These are phyloP conservation scores for Fusarium tricinctum DNA, from an alignment of 2,329 filamentous ascomycete genomes.

Conservation along the genomic window DNA sequence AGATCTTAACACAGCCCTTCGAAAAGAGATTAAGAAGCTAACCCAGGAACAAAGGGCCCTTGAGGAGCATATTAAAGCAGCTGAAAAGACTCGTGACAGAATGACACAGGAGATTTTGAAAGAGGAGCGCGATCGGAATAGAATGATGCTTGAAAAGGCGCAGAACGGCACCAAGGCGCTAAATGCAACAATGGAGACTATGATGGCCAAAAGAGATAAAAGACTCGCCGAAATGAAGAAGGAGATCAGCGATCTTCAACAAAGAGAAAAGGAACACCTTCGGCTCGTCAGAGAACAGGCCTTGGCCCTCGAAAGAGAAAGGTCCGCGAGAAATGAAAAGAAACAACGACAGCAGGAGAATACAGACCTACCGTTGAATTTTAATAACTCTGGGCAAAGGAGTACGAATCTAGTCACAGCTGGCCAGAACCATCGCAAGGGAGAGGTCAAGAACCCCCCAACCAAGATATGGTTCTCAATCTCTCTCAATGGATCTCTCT, in stretches of 20 bases:
- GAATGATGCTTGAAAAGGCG: constrained; percentile 22
- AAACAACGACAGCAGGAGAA: neutral
- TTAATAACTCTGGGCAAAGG: neutral
- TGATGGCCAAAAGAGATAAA: constrained; percentile 17
- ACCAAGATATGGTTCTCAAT: neutral
- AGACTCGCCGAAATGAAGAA: constrained; percentile 14
- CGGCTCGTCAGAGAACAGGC: neutral
- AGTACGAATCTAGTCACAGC: neutral
- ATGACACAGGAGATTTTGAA: neutral
- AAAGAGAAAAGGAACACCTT: neutral
- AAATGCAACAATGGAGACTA: constrained; percentile 7
- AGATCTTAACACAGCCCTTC: constrained; percentile 8
- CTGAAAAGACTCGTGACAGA: neutral
- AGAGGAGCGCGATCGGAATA: constrained; percentile 22
- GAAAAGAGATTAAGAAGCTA: constrained; percentile 7
- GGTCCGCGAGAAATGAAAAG: neutral
- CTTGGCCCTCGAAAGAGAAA: neutral
- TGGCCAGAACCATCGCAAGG: neutral
- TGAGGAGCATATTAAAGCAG: constrained; percentile 5
- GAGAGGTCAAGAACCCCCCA: neutral
- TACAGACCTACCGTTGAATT: neutral
- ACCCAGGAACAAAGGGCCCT: neutral
- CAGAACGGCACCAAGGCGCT: constrained; percentile 10
- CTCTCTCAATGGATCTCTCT: neutral
- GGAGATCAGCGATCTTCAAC: neutral